These are phyloP conservation scores for Diaporthe capsici DNA, from an alignment of 2,329 filamentous ascomycete species.

Conservation along the genomic window DNA sequence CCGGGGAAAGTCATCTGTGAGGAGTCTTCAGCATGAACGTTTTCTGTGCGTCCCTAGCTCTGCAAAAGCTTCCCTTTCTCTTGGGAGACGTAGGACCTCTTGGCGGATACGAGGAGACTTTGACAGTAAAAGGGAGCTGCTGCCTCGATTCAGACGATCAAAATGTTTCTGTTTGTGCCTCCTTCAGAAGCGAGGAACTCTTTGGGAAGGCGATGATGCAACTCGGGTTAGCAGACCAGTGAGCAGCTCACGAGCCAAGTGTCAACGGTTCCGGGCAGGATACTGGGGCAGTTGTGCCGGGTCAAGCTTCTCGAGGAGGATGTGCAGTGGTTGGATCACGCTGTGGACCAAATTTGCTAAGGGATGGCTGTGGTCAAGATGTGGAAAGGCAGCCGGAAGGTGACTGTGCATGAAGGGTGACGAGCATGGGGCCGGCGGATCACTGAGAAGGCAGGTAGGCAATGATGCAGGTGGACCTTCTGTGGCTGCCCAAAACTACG, in stretches of 20 bases:
- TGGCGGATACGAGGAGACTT: background rate
- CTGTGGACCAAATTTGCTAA: background rate
- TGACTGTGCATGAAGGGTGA: constrained; percentile 2
- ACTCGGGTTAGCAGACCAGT: background rate
- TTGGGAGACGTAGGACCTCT: background rate
- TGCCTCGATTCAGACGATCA: background rate
- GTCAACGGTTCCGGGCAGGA: background rate
- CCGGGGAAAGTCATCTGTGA: background rate
- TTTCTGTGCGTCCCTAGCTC: background rate
- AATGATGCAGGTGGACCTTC: too few species aligned
- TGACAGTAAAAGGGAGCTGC: background rate
- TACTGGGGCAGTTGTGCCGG: background rate
- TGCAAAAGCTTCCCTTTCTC: background rate
- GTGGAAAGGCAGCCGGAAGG: too few species aligned
- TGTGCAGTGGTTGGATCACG: background rate
- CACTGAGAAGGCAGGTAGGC: background rate
- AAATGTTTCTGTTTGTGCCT: background rate
- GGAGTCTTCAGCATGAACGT: background rate
- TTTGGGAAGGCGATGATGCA: background rate
- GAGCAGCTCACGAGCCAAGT: background rate
- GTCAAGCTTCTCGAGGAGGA: background rate
- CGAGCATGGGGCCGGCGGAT: background rate
- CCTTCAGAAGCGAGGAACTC: background rate
- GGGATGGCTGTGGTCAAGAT: background rate
- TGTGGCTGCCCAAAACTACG: background rate